Base-by-base conservation (phyloP, 192 early-diverging fungal species). In the Endogone sp. region DNA sequence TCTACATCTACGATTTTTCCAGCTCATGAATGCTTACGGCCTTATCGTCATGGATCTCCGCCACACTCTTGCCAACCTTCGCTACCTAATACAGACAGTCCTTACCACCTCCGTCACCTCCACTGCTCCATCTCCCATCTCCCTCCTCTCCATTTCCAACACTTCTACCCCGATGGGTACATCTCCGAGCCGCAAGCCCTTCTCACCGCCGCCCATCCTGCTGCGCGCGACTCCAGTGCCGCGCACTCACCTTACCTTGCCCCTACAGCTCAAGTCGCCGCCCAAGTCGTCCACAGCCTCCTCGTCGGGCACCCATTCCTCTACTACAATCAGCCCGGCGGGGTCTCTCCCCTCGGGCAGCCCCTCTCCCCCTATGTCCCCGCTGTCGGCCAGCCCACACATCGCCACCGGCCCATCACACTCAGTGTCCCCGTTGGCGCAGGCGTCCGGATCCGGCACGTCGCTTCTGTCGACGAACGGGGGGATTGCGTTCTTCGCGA, bases 1-100 rank as follows among this genome's bases (percentile, higher is more conserved):
- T 28, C 4, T 60, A 56, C 13, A 58, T 57, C 67, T 49, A 16
- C 31, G 65, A 22, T 62, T 67, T 4, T 56, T 56, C 23, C 76
- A 93, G 88, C 56, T 91, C 27, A 85, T 93, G 84, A 89, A 88
- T 72, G 79, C 85, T 3, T 75, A 90, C 71, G 86, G 86, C 21
- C 56, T 91, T 24, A 71, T 81, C 60, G 84, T 86, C 2, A 85
- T 82, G 71, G 88, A 93, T 70, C 79, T 93, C 22, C 84, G 92
- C 2, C 73, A 86, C 57, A 93, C 90, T 26, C 77, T 93, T 2
- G 87, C 90, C 16, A 93, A 93, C 64, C 71, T 93, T 31, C 81
- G 87, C 61, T 74, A 79, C 25, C 66, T 91, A 20, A 86, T 91
- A 56, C 78, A 84, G 65, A 73, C 73, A 2, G 32, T 84, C 4